Evolutionary conservation across 352 stramenopile species (phyloP).

Genomic region (Globisporangium spiculum): DNA sequence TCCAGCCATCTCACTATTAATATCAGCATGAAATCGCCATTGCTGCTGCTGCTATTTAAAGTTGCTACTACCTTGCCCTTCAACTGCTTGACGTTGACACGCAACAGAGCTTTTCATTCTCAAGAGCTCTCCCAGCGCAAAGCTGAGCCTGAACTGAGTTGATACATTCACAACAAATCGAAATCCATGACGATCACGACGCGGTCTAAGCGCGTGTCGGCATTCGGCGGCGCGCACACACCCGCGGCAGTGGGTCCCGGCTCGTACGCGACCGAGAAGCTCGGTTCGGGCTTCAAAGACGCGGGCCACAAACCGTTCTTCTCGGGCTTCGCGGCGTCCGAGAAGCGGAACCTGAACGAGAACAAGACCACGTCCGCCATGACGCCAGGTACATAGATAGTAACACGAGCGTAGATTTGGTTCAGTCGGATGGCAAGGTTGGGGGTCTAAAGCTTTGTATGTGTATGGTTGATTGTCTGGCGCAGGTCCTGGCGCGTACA

Average conservation of each 20-base stretch:
- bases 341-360: constrained; percentile 74
- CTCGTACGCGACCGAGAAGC: constrained; percentile 53
- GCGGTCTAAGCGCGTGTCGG: constrained; percentile 67
- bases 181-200: constrained; percentile 70
- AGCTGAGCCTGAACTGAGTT: background rate
- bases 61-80: background rate
- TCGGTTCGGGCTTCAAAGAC: constrained; percentile 48
- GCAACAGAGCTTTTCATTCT: background rate
- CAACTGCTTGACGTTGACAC: background rate
- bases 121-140: background rate
- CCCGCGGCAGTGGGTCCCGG: constrained; percentile 60
- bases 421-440: background rate
- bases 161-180: background rate
- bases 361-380: constrained; percentile 78
- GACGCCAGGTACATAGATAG: constrained; percentile 37
- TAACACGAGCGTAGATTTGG: background rate
- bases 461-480: background rate
- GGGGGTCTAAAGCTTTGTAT: background rate
- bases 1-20: background rate
- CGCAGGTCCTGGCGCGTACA: constrained; percentile 63
- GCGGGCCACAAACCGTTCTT: constrained; percentile 34
- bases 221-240: constrained; percentile 45
- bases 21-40: constrained; percentile 2
- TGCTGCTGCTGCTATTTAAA: background rate
- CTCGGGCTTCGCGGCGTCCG: constrained; percentile 67